These are phyloP conservation scores for Blastobotrys terrestris DNA, from an alignment of 805 yeast species.

Conservation along the genomic window DNA sequence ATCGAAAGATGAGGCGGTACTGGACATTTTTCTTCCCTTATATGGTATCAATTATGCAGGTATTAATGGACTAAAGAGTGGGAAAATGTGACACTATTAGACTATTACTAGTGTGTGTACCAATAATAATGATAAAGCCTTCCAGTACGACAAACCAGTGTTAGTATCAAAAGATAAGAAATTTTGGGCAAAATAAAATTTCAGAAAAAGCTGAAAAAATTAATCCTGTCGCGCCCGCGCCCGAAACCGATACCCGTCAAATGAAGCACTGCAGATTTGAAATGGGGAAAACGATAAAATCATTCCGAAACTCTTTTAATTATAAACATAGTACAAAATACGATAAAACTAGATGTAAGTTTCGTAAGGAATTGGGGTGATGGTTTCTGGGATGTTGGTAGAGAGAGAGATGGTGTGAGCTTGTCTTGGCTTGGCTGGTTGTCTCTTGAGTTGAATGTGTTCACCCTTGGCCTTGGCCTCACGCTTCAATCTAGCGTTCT, in stretches of 20 bases:
- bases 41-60: no score
- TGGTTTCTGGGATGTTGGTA: slow-evolving; percentile 86
- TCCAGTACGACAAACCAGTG: no score
- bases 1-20: neutral
- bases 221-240: neutral
- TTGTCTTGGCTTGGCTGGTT: slow-evolving; percentile 96
- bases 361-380: slow-evolving; percentile 99
- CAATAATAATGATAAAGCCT: no score
- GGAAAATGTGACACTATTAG: no score
- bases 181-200: neutral
- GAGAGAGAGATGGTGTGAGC: slow-evolving; percentile 78
- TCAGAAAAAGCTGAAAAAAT: neutral
- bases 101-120: no score
- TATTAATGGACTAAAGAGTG: no score
- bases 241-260: no score
- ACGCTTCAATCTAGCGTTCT: slow-evolving; percentile 85
- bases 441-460: slow-evolving; percentile 91
- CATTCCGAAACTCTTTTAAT: neutral
- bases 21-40: neutral
- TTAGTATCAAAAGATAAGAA: no score
- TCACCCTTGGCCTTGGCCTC: slow-evolving; percentile 96
- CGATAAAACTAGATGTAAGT: slow-evolving; percentile 76
- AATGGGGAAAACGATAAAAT: no score
- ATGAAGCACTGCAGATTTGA: no score
- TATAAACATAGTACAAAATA: neutral